These are phyloP conservation scores for Mortierella sp. DNA, from an alignment of 371 early-diverging fungal genomes.

Conservation along the genomic window DNA sequence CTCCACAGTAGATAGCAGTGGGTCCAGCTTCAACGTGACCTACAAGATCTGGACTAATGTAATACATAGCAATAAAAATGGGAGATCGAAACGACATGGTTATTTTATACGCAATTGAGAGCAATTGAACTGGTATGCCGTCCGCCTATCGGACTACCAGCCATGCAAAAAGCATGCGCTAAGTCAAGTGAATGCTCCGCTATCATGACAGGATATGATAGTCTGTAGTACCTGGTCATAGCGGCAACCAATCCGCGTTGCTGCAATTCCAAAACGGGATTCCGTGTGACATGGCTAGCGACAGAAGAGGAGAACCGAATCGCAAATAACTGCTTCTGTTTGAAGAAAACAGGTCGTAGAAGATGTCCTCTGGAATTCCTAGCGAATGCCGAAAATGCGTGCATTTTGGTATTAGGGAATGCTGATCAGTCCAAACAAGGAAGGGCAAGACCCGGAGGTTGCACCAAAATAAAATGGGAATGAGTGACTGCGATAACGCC, in stretches of 20 bases:
- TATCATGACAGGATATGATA: neutral
- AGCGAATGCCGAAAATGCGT: conserved; percentile 19
- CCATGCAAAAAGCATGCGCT: too few relatives aligned
- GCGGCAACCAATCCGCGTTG: conserved; percentile 50
- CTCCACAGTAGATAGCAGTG: conserved; percentile 87
- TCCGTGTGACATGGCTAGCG: conserved; percentile 22
- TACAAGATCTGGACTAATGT: conserved; percentile 63
- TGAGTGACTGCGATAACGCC: neutral
- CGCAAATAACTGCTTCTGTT: neutral
- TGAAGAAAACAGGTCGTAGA: neutral
- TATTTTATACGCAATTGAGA: too few relatives aligned
- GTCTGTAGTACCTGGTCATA: conserved; percentile 40
- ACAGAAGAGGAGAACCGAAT: conserved; percentile 26
- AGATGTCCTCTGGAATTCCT: conserved; percentile 3
- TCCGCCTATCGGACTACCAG: neutral
- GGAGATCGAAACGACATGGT: neutral
- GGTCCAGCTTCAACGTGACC: conserved; percentile 60
- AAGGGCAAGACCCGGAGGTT: conserved; percentile 36
- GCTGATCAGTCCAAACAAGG: neutral
- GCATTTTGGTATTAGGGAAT: conserved; percentile 15
- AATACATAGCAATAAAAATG: neutral
- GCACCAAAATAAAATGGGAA: neutral
- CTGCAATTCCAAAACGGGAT: conserved; percentile 49
- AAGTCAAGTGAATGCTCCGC: neutral
- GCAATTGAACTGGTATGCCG: too few relatives aligned